Evolutionary conservation across 805 yeast species (phyloP).

Genomic region (Yarrowia sp.): DNA sequence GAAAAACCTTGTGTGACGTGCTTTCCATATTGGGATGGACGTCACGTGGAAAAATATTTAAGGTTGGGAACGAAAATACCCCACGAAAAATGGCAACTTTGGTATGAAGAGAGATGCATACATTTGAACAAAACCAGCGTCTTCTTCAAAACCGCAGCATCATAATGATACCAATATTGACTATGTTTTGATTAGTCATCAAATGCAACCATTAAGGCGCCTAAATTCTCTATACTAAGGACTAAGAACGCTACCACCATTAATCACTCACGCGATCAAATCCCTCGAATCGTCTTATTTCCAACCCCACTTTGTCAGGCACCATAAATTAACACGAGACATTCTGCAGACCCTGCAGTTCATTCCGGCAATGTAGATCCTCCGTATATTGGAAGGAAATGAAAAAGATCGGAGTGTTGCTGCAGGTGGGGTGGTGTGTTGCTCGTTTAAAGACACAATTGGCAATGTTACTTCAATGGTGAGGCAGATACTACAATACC

Average conservation of each 20-base stretch:
- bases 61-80: not conserved
- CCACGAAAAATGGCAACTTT: not conserved
- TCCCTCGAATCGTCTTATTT: not conserved
- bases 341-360: slow-evolving; percentile 27
- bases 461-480: too few species aligned
- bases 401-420: too few species aligned
- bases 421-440: too few species aligned
- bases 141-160: not conserved
- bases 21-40: slow-evolving; percentile 16
- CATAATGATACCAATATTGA: not conserved
- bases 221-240: too few species aligned
- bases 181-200: too few species aligned
- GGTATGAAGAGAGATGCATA: not conserved
- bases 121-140: not conserved
- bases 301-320: slow-evolving; percentile 11
- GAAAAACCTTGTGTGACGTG: slow-evolving; percentile 37
- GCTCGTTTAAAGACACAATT: too few species aligned
- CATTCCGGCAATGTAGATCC: slow-evolving; percentile 10
- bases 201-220: too few species aligned
- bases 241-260: too few species aligned
- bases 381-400: not conserved
- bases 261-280: too few species aligned
- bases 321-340: slow-evolving; percentile 1
- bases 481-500: not conserved
- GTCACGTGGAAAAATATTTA: slow-evolving; percentile 1